Evolutionary conservation across 1,139 yeast species (phyloP).

Genomic region (Debaryomyces sp.): DNA sequence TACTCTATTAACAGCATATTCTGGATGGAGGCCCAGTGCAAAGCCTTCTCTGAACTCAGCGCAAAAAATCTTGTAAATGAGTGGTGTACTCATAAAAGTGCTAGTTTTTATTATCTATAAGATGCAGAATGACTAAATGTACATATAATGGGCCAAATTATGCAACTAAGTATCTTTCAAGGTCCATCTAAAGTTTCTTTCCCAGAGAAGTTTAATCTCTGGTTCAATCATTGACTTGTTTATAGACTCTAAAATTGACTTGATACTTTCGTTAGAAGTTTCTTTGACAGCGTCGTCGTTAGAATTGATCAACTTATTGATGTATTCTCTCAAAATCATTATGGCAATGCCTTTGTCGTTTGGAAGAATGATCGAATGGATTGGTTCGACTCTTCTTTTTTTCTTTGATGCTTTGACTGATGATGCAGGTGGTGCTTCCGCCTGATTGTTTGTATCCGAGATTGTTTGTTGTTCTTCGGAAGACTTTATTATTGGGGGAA

Average conservation of each 20-base stretch:
- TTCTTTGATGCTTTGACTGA: conserved; percentile 3
- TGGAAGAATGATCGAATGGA: conserved; percentile 22
- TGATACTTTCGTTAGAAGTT: conserved; percentile 20
- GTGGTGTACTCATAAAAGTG: not conserved
- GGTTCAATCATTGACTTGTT: conserved; percentile 26
- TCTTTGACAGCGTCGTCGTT: conserved; percentile 14
- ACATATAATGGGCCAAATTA: not conserved
- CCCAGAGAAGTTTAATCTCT: conserved; percentile 19
- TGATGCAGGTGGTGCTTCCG: not conserved
- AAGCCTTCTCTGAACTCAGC: not conserved
- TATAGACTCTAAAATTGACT: conserved; percentile 24
- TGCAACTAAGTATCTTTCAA: not conserved
- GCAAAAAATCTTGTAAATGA: not conserved
- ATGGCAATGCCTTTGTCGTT: conserved; percentile 28
- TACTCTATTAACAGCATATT: not conserved
- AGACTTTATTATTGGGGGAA: conserved; percentile 8
- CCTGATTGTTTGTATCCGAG: not conserved
- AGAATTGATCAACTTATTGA: conserved; percentile 22
- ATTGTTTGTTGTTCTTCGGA: not conserved
- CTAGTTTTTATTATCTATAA: not conserved
- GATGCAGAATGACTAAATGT: not conserved
- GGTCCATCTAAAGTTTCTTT: conserved; percentile 10
- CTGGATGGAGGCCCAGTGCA: not conserved
- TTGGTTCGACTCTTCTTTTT: conserved; percentile 5
- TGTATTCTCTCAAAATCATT: conserved; percentile 22